These are phyloP conservation scores for Penicillium thymicola DNA, from an alignment of 2,329 filamentous ascomycete species.

Conservation along the genomic window DNA sequence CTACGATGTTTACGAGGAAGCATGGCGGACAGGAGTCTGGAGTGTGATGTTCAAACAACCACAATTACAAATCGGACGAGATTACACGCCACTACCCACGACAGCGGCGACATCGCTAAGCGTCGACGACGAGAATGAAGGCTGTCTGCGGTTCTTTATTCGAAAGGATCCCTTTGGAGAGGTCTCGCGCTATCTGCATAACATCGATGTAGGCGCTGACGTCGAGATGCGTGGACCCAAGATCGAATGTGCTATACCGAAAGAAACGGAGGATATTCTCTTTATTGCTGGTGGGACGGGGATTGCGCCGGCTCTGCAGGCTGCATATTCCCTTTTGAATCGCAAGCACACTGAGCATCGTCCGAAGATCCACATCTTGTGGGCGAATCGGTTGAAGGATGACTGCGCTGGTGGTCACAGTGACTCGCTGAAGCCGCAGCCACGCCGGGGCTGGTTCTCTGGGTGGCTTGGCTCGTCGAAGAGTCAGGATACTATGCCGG, in stretches of 20 bases:
- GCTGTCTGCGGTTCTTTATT: conserved; percentile 68
- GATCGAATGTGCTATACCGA: conserved; percentile 62
- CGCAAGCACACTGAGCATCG: conserved; percentile 28
- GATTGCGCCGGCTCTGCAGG: conserved; percentile 83
- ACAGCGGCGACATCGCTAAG: conserved; percentile 22
- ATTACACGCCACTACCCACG: conserved; percentile 77
- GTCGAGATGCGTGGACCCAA: conserved; percentile 79
- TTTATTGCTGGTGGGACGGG: conserved; percentile 93
- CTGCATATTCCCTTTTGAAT: conserved; percentile 58
- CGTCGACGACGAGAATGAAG: conserved; percentile 31
- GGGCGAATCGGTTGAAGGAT: conserved; percentile 69
- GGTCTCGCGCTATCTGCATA: conserved; percentile 76
- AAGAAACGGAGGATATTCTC: conserved; percentile 58
- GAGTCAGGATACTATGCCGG: neutral
- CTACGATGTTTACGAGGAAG: conserved; percentile 41
- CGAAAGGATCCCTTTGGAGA: conserved; percentile 77
- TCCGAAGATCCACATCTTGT: conserved; percentile 68
- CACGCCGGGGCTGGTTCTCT: conserved; percentile 30
- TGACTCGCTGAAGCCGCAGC: conserved; percentile 36
- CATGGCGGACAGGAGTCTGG: conserved; percentile 69
- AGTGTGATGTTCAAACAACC: conserved; percentile 93
- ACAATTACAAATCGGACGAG: conserved; percentile 82
- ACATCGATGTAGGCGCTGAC: conserved; percentile 58
- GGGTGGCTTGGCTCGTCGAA: conserved; percentile 25
- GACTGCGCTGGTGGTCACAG: conserved; percentile 63